These are phyloP conservation scores for Schwanniomyces occidentalis DNA, from an alignment of 805 yeast species.

Conservation along the genomic window DNA sequence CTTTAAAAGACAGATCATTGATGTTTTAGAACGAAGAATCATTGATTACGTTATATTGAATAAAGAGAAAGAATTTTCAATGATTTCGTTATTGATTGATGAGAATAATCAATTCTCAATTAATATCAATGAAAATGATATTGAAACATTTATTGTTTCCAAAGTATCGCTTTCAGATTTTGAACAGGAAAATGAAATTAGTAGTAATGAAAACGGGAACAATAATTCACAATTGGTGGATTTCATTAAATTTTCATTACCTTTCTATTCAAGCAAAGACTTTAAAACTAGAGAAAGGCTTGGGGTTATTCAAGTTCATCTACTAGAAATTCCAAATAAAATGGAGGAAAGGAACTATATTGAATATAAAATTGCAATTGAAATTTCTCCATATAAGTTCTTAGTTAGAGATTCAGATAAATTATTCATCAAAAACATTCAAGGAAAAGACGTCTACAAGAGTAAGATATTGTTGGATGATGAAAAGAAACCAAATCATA, in stretches of 20 bases:
- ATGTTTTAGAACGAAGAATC: slow-evolving; percentile 24
- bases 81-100: slow-evolving; percentile 22
- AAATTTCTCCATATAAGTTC: slow-evolving; percentile 15
- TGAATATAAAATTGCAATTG: slow-evolving; percentile 16
- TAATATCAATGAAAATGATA: slow-evolving; percentile 18
- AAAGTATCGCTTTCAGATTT: slow-evolving; percentile 11
- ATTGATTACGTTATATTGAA: slow-evolving; percentile 24
- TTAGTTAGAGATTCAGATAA: slow-evolving; percentile 1
- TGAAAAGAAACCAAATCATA: slow-evolving; percentile 4
- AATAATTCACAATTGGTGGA: slow-evolving; percentile 6
- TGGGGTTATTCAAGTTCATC: slow-evolving; percentile 34
- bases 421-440: slow-evolving; percentile 5
- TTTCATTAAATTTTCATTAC: slow-evolving; percentile 37
- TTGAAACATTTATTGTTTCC: slow-evolving; percentile 25
- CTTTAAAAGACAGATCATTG: slow-evolving; percentile 28
- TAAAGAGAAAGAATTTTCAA: slow-evolving; percentile 7
- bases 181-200: slow-evolving; percentile 9
- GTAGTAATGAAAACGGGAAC: slow-evolving; percentile 1
- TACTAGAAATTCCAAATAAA: slow-evolving; percentile 20
- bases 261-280: slow-evolving; percentile 26
- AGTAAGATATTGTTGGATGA: slow-evolving; percentile 8
- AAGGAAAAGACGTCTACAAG: slow-evolving; percentile 7
- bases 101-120: slow-evolving; percentile 33
- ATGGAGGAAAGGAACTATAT: slow-evolving; percentile 6
- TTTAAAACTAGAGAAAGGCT: slow-evolving; percentile 18